These are phyloP conservation scores for Sporothrix phasma DNA, from an alignment of 2,329 filamentous ascomycete species.

Conservation along the genomic window DNA sequence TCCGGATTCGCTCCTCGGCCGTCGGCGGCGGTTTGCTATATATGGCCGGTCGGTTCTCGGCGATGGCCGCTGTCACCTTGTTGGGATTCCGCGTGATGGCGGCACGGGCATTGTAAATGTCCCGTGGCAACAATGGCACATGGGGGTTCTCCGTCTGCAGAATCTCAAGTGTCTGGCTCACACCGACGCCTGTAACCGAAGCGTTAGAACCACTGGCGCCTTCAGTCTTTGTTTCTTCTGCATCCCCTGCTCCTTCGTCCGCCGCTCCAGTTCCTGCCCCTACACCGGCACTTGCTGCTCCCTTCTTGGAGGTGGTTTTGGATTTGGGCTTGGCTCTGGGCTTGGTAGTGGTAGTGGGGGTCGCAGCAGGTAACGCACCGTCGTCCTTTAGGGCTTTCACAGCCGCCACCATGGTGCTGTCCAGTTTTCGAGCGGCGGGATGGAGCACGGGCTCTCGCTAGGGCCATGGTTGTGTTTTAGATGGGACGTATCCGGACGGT, in stretches of 20 bases:
- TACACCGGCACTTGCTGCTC: constrained; percentile 2
- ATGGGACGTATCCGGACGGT: constrained; percentile 49
- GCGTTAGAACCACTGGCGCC: constrained; percentile 18
- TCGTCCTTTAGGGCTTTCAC: constrained; percentile 57
- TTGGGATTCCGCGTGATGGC: constrained; percentile 56
- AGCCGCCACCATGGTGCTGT: constrained; percentile 57
- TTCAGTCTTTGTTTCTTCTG: not conserved
- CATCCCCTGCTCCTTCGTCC: not conserved
- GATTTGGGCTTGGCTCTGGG: constrained; percentile 11
- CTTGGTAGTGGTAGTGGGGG: constrained; percentile 9
- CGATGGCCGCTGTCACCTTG: constrained; percentile 49
- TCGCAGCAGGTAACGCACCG: constrained; percentile 36
- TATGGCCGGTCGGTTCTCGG: constrained; percentile 52
- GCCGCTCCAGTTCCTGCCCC: not conserved
- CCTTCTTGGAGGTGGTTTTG: constrained; percentile 8
- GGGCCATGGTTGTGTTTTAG: constrained; percentile 55
- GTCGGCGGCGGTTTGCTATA: constrained; percentile 57
- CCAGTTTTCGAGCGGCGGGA: constrained; percentile 54
- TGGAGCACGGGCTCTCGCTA: constrained; percentile 58
- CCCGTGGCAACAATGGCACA: constrained; percentile 51
- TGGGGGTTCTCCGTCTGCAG: constrained; percentile 54
- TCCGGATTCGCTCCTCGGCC: constrained; percentile 53
- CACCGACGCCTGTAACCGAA: constrained; percentile 44
- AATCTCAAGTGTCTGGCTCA: constrained; percentile 56
- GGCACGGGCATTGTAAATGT: constrained; percentile 58